Base-by-base conservation (phyloP, 495 filamentous ascomycete genomes). In the Annulohypoxylon bovei region DNA sequence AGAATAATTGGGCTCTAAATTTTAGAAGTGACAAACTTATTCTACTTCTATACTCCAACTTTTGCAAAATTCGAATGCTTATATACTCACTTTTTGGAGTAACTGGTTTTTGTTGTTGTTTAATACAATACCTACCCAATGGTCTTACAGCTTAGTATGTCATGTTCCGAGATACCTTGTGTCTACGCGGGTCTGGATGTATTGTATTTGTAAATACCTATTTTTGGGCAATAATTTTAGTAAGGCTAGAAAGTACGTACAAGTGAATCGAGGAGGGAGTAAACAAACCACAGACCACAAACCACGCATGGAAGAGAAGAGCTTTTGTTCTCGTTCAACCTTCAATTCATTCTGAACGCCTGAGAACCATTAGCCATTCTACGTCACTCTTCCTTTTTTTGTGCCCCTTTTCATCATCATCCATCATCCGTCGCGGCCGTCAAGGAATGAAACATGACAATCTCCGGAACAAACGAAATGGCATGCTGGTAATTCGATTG, bases 311-410 rank as follows among this genome's bases (percentile, higher is more conserved):
- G 53, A 53, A 47, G 63, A 67, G 59, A 60, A 72, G 52, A 72
- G 60, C 54, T 72, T 46, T 64, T 35, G 39, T 55, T 55, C 50
- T 60, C 47, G 32, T 72, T 44, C 37, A 63, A 12, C 44, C 46
- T 40, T 58, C 33, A 23, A 49, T 57, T 53, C 9, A 35, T 27
- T 44, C 50, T 66, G 22, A 49, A 58, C 50, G 33, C 56, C 68
- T 11, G 20, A 59, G 49, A 71, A 50, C 57, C 64, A 28, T 54
- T 42, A 54, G 44, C 60, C 69, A 72, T 64, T 72, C 69, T 67
- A 68, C 69, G 44, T 72, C 27, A 47, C 69, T 59, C 53, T 49
- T 57, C 22, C 30, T 46, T 47, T 58, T 61, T 55, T 27, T 9
- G 9, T 23, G 22, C 16, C 44, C 44, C 44, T 25, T 22, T 47